phyloP scores from a whole-genome alignment of 139 green algal species.

The Zygnema circumcarinatum region DNA sequence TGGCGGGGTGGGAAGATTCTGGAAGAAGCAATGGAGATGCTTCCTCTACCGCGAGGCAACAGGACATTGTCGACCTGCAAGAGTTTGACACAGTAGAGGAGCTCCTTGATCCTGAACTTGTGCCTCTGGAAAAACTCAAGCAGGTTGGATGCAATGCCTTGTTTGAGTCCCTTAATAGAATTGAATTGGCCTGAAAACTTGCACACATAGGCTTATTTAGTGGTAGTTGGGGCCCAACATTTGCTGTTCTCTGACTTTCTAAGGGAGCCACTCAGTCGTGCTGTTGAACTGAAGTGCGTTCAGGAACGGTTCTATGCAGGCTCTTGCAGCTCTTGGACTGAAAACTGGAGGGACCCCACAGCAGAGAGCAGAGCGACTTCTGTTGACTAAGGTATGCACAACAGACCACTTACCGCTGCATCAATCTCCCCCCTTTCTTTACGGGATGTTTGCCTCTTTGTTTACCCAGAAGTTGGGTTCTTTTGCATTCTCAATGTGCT shows the following conservation, averaged over 20 bases:
- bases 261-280: too few species aligned
- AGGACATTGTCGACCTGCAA: slow-evolving; percentile 68
- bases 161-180: too few species aligned
- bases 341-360: slow-evolving; percentile 90
- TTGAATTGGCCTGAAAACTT: too few species aligned
- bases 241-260: too few species aligned
- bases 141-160: slow-evolving; percentile 17
- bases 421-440: neutral
- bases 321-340: slow-evolving; percentile 81
- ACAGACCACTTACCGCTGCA: too few species aligned
- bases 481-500: too few species aligned
- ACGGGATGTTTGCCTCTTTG: too few species aligned
- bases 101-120: slow-evolving; percentile 63
- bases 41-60: slow-evolving; percentile 22
- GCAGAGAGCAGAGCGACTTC: slow-evolving; percentile 88
- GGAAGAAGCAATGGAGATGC: slow-evolving; percentile 24
- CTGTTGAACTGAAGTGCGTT: too few species aligned
- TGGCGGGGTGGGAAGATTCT: slow-evolving; percentile 79
- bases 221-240: too few species aligned
- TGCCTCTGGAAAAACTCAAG: slow-evolving; percentile 52
- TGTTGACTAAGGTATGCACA: slow-evolving; percentile 75
- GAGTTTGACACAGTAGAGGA: slow-evolving; percentile 78
- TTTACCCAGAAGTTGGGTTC: too few species aligned
- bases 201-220: too few species aligned
- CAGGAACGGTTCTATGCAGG: too few species aligned